Conservation (phyloP, 2,329 filamentous ascomycete genomes). For the Talaromyces amestolkiae region DNA sequence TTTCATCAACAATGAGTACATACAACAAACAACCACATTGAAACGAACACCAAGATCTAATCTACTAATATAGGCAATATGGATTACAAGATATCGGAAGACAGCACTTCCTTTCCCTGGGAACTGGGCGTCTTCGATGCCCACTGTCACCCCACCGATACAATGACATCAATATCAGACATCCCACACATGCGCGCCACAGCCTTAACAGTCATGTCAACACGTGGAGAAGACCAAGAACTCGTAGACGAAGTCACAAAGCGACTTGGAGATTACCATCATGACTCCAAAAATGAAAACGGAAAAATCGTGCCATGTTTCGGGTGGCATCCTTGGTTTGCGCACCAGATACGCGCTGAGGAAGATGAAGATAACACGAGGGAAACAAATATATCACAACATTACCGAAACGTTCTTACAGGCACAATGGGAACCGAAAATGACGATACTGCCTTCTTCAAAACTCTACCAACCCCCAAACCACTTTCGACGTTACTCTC, state of each 20-base stretch:
- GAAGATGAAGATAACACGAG: conserved; percentile 21
- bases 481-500: conserved; percentile 53
- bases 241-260: conserved; percentile 53
- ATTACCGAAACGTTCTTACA: conserved; percentile 56
- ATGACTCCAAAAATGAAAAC: neutral
- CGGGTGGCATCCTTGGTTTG: conserved; percentile 69
- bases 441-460: conserved; percentile 50
- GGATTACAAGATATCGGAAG: neutral
- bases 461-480: conserved; percentile 53
- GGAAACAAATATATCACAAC: conserved; percentile 36
- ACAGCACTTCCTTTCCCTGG: conserved; percentile 54
- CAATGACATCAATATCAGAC: conserved; percentile 54
- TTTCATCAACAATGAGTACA: neutral
- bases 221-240: conserved; percentile 59
- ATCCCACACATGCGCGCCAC: conserved; percentile 59
- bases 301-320: conserved; percentile 57
- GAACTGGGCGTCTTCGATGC: conserved; percentile 62
- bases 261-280: conserved; percentile 7
- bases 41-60: neutral
- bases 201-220: conserved; percentile 62
- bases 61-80: neutral
- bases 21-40: neutral
- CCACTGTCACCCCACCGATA: conserved; percentile 67
- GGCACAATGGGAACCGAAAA: conserved; percentile 38
- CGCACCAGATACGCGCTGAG: conserved; percentile 58